phyloP scores from a whole-genome alignment of 306 rosid genomes.

The Castanea sativa region DNA sequence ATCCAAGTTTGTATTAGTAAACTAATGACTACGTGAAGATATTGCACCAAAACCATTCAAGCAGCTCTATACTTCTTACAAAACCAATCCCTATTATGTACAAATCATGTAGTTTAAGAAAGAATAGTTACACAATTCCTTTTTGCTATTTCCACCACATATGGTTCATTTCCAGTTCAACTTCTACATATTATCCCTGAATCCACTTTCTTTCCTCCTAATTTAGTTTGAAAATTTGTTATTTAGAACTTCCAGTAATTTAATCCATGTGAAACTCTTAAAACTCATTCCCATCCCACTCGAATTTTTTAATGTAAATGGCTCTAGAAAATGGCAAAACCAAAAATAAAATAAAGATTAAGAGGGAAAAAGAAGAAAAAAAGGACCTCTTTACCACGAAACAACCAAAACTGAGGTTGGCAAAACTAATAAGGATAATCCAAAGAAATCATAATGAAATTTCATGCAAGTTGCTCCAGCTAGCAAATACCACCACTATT shows the following conservation, averaged over 20 bases:
- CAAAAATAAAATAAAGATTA: not conserved
- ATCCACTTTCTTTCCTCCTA: not conserved
- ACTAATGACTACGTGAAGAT: too few species aligned
- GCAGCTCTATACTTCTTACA: too few species aligned
- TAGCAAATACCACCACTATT: conserved; percentile 37
- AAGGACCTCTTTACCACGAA: conserved; percentile 17
- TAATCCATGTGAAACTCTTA: not conserved
- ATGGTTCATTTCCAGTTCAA: not conserved
- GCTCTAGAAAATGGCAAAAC: too few species aligned
- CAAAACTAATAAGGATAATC: conserved; percentile 45
- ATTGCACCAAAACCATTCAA: too few species aligned
- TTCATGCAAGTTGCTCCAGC: conserved; percentile 56
- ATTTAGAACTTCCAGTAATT: not conserved
- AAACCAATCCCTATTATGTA: too few species aligned
- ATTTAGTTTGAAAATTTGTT: too few species aligned
- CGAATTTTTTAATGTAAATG: too few species aligned
- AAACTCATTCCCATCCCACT: not conserved
- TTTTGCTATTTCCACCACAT: not conserved
- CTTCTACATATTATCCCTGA: not conserved
- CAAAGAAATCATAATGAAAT: conserved; percentile 38
- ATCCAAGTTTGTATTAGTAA: too few species aligned
- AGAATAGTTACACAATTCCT: not conserved
- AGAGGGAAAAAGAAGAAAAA: not conserved
- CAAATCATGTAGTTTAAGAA: too few species aligned
- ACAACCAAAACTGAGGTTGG: conserved; percentile 58